Conservation (phyloP, 2,329 filamentous ascomycete species). For the Apiospora rasikravindrae region DNA sequence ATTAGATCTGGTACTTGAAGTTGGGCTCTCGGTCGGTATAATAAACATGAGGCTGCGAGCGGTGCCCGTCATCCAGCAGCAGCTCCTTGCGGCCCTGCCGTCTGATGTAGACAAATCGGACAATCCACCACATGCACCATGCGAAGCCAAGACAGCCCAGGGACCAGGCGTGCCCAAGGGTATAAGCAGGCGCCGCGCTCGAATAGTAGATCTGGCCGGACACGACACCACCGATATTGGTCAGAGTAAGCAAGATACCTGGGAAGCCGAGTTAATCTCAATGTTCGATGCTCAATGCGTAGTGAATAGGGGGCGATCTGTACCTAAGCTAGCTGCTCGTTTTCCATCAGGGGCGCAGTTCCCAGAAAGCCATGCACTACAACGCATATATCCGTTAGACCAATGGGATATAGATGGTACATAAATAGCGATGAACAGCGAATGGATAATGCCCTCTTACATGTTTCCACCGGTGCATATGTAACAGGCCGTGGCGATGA, state of each 20-base stretch:
- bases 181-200: constrained; percentile 30
- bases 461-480: constrained; percentile 33
- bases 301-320: background rate
- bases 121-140: constrained; percentile 44
- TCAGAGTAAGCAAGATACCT: constrained; percentile 30
- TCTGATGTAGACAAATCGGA: constrained; percentile 38
- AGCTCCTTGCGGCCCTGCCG: constrained; percentile 39
- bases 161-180: constrained; percentile 42
- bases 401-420: background rate
- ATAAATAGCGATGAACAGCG: background rate
- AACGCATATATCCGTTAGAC: background rate
- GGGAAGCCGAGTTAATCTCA: background rate
- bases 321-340: constrained; percentile 34
- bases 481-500: constrained; percentile 35
- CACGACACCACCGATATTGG: constrained; percentile 34
- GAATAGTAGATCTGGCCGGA: constrained; percentile 38
- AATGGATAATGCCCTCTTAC: constrained; percentile 25
- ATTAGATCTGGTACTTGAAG: constrained; percentile 53
- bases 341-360: constrained; percentile 37
- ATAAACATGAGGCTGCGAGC: constrained; percentile 49
- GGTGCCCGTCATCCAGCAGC: constrained; percentile 43
- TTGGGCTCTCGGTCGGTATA: constrained; percentile 55
- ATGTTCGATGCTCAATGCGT: background rate
- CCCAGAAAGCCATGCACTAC: constrained; percentile 34
- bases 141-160: constrained; percentile 42